Percentiles rank a stretch among this genome's conserved stretches.
phyloP scores from a whole-genome alignment of 2,329 filamentous ascomycete genomes.

The Aspergillus aculeatinus region DNA sequence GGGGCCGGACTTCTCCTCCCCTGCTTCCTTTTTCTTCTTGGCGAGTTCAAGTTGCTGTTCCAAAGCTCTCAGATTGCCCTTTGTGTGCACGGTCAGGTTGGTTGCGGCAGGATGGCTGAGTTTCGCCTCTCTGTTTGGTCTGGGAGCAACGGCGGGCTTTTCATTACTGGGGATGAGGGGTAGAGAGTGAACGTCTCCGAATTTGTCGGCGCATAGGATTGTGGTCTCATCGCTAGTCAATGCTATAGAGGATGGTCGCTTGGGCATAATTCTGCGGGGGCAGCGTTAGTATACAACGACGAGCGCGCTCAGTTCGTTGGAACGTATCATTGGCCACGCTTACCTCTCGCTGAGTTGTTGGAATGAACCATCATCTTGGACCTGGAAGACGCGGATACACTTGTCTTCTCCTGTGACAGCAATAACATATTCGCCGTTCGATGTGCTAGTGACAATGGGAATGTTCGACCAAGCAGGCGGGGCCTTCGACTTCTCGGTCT shows the following conservation, averaged over 20 bases:
- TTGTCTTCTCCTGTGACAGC: conserved; percentile 91
- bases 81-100: conserved; percentile 60
- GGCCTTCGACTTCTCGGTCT: conserved; percentile 23
- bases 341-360: conserved; percentile 72
- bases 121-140: conserved; percentile 28
- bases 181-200: conserved; percentile 90
- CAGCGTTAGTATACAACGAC: conserved; percentile 8
- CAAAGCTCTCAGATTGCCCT: conserved; percentile 58
- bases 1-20: conserved; percentile 43
- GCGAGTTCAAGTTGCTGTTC: conserved; percentile 55
- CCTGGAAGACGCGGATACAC: conserved; percentile 75
- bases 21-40: conserved; percentile 43
- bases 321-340: conserved; percentile 14
- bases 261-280: conserved; percentile 71
- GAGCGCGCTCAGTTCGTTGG: background rate
- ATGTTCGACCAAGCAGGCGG: conserved; percentile 57
- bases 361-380: conserved; percentile 62
- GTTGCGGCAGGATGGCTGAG: conserved; percentile 55
- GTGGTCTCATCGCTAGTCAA: conserved; percentile 68
- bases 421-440: conserved; percentile 66
- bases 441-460: conserved; percentile 64
- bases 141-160: conserved; percentile 38
- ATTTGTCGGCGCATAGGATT: conserved; percentile 88
- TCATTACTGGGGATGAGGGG: conserved; percentile 60
- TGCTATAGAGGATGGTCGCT: conserved; percentile 75